phyloP scores from a whole-genome alignment of 495 filamentous ascomycete species.

The Daldinia decipiens region DNA sequence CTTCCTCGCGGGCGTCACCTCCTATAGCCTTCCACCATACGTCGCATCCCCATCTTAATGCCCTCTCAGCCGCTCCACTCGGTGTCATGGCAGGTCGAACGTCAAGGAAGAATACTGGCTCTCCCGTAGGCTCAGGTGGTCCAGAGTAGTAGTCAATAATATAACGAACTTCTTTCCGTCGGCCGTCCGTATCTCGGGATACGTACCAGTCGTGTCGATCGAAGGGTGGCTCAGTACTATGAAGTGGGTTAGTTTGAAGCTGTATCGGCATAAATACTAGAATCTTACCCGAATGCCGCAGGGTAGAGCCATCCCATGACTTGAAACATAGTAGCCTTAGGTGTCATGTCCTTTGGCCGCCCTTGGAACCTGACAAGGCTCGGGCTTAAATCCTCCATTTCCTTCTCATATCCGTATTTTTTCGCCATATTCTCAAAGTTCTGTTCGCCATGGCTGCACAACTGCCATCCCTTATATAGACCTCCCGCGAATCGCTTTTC shows the following conservation, averaged over 20 bases:
- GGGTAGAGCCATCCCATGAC: slow-evolving; percentile 81
- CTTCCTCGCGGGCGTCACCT: slow-evolving; percentile 61
- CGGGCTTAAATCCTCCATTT: slow-evolving; percentile 62
- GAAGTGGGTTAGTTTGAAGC: slow-evolving; percentile 23
- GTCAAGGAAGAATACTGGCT: slow-evolving; percentile 96
- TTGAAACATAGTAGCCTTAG: slow-evolving; percentile 85
- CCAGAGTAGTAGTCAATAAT: slow-evolving; percentile 98
- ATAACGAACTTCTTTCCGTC: slow-evolving; percentile 83
- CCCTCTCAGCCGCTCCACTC: slow-evolving; percentile 79
- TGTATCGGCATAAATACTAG: neutral
- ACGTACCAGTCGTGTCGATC: slow-evolving; percentile 99
- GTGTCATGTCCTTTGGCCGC: slow-evolving; percentile 85
- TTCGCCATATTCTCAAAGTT: slow-evolving; percentile 50
- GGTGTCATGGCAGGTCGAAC: slow-evolving; percentile 96
- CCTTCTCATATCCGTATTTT: slow-evolving; percentile 50
- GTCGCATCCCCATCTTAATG: slow-evolving; percentile 90
- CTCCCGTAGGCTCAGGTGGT: slow-evolving; percentile 84
- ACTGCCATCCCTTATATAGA: slow-evolving; percentile 73
- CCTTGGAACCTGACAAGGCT: slow-evolving; percentile 87
- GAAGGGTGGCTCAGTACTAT: slow-evolving; percentile 84
- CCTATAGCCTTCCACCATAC: slow-evolving; percentile 93
- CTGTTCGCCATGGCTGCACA: slow-evolving; percentile 77
- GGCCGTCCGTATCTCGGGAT: slow-evolving; percentile 68
- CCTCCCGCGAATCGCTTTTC: slow-evolving; percentile 84
- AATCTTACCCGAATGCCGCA: slow-evolving; percentile 73